Base-by-base conservation (phyloP, 176 grass and related monocot genomes). In the Musa itinerans region DNA sequence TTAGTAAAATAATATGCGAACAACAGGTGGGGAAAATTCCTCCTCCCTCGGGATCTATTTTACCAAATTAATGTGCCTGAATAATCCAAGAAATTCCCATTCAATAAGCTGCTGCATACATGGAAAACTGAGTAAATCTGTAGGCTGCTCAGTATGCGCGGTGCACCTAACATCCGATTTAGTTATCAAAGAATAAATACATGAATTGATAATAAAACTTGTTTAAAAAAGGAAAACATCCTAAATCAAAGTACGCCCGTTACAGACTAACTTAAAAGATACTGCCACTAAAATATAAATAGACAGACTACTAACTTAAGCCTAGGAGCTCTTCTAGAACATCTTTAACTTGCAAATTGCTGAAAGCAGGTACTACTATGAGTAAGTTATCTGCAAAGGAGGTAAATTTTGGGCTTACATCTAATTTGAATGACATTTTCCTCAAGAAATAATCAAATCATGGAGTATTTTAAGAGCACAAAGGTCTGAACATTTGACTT, bases 71-170 rank as follows among this genome's bases (percentile, higher is more conserved):
- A 0, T 43, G 34, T 6, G 34, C 4, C 34, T 43, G 34, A 43
- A 43, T 43, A 43, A 6, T 43, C 34, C 34, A 43, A 43, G 34
- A 43, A 43, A 43, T 43, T 43, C 34, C 34, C 34, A 43, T 43
- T 43, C 4, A 0, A 43, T 43, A 43, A 43, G 34, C 34, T 55
- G 22, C 50, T 63, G 13, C 9, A 61, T 27, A 52, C 8, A 67
- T 72, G 57, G 83, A 87, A 81, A 76, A 87, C 85, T 11, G 85
- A 87, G 66, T 19, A 83, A 76, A 87, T 83, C 64, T 76, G 67
- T 22, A 87, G 71, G 29, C 74, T 73, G 48, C n/a, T 80, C 14
- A 80, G 76, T 34, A 68, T 69, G 13, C 85, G 51, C 83, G 80
- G 54, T 71, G 76, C 25, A 76, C 85, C 81, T 83, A 70, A 55